Evolutionary conservation across 2,329 filamentous ascomycete species (phyloP), one percentile per base, ranked within the genome.

Genomic region (Colletotrichum truncatum): DNA sequence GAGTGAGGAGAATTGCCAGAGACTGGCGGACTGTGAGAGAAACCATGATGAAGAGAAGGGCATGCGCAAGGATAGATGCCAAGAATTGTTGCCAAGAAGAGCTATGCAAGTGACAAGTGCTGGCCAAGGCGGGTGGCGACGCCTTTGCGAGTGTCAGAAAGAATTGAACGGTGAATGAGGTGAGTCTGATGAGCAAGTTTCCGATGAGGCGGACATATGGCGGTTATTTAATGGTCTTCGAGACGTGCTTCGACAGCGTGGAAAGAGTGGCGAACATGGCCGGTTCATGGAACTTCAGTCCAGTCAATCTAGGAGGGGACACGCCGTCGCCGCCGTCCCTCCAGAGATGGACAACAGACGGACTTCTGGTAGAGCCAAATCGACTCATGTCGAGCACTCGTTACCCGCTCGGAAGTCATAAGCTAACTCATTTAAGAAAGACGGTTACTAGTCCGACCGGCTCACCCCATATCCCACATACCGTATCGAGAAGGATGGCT

Each of bases 11-110:
- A n/a, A 53, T 51, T 10, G 54, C 58, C 36, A 68, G 39, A 38
- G 58, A 58, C 30, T 64, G 66, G 66, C 66, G 52, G 18, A 68
- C 34, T 4, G 66, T 64, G 14, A 67, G 48, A 21, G 36, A 62
- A 36, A 56, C 30, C 66, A 67, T 68, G 38, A 16, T 43, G 57
- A 21, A 21, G 14, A 41, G 14, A 34, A 18, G 11, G n/a, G n/a
- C n/a, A n/a, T n/a, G n/a, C 21, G 14, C 48, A 54, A 28, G 46
- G 52, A 23, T n/a, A 14, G 16, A n/a, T 25, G 64, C 59, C 49
- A 52, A 57, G 53, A 58, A 14, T 12, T 36, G 26, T n/a, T 25
- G 64, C 59, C 49, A 52, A 57, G 53, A 58, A 14, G 12, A 28
- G 26, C 21, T 54, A 36, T 43, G 30, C 14, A 21, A 36, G 46